phyloP scores from a whole-genome alignment of 2,329 filamentous ascomycete genomes.

The Spiromastix sp. region DNA sequence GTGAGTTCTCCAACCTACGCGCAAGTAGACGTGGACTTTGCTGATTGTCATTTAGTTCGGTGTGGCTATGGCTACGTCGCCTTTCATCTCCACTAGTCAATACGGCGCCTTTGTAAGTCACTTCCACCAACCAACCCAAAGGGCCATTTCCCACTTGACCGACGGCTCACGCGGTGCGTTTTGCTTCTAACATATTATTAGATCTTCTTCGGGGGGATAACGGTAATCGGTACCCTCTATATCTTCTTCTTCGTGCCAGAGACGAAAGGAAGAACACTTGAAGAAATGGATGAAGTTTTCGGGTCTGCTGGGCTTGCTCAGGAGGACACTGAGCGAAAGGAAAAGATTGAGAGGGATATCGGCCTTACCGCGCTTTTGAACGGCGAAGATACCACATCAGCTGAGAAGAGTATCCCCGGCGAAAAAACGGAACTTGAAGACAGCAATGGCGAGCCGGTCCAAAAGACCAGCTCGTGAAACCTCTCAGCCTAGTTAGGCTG shows the following conservation, averaged over 20 bases:
- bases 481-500: no score
- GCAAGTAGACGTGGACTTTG: no score
- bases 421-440: no score
- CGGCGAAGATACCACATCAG: no score
- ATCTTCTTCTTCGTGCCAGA: constrained; percentile 41
- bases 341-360: background rate
- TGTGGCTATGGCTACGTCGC: constrained; percentile 59
- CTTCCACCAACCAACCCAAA: no score
- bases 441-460: no score
- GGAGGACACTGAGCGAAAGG: constrained; percentile 4
- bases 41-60: constrained; percentile 40
- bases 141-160: no score
- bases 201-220: constrained; percentile 53
- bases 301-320: background rate
- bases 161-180: no score
- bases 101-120: constrained; percentile 52
- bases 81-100: constrained; percentile 63
- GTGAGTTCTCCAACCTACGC: no score
- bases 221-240: background rate
- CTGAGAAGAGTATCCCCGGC: no score
- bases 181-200: no score
- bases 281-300: constrained; percentile 37
- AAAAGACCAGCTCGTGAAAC: no score
- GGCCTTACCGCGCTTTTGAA: background rate
- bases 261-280: constrained; percentile 42